A percentile compares a stretch with the other conserved stretches of the same genome.
Evolutionary conservation across 176 grass and related monocot genomes (phyloP).

Genomic region (Lolium rigidum): DNA sequence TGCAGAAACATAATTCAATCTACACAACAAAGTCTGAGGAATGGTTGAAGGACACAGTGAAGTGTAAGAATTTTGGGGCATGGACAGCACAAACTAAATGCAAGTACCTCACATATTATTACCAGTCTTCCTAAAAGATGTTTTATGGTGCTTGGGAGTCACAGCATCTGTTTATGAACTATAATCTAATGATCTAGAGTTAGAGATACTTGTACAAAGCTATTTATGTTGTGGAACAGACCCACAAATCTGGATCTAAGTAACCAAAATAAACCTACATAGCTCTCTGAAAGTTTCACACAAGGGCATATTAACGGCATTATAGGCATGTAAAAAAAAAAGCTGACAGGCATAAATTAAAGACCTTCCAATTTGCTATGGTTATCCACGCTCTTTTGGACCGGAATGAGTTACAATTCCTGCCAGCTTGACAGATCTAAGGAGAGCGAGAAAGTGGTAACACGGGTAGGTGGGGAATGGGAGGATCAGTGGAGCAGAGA

Average conservation of each 20-base stretch:
- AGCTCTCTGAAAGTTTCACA: neutral
- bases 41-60: neutral
- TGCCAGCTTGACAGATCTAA: neutral
- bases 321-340: conserved; percentile 1
- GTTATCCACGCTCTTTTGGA: neutral
- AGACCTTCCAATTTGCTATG: neutral
- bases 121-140: neutral
- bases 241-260: neutral
- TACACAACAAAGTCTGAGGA: conserved; percentile 8
- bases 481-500: neutral
- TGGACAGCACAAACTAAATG: conserved; percentile 11
- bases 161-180: neutral
- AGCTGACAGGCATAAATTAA: neutral
- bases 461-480: neutral
- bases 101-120: neutral
- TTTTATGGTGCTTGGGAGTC: neutral
- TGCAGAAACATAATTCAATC: conserved; percentile 20
- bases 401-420: neutral
- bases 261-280: conserved; percentile 22
- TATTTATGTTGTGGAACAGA: neutral
- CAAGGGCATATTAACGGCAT: neutral
- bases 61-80: conserved; percentile 1
- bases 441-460: neutral
- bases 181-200: neutral
- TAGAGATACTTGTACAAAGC: neutral